Base-by-base conservation (phyloP, 164 flowering plant genomes). In the Protea cynaroides region DNA sequence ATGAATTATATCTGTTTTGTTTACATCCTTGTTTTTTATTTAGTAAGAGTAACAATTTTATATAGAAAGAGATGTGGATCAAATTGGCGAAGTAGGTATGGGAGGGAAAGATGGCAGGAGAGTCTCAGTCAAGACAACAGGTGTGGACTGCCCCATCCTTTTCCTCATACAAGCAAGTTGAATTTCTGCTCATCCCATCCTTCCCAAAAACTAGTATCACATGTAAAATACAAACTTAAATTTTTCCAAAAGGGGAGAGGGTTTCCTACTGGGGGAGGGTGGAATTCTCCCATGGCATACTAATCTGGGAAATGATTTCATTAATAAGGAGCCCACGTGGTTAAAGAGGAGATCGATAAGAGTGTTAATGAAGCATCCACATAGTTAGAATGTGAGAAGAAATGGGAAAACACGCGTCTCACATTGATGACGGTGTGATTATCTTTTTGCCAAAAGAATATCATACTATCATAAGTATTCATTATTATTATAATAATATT, bases 141-240 rank as follows among this genome's bases (percentile, higher is more conserved):
- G 36, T 44, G 53, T 21, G 36, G 63, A 52, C 25, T 52, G 52
- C 66, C 69, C 77, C 81, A 80, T 73, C 75, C 73, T 73, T 76
- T 73, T 75, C 71, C 58, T 68, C 69, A 61, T 69, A 56, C 25
- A 29, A 25, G 24, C 21, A 56, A 46, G 17, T 68, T 61, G 56
- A 55, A 56, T 68, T 23, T 55, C 71, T 68, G 36, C 46, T 58
- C 56, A 15, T 58, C 62, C 69, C 66, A 68, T 62, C 71, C 57
- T 68, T 62, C 14, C 40, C 25, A 34, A 38, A 14, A 8, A 40
- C 25, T 34, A 23, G 8, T 46, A 25, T 53, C 8, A 54, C 14
- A 67, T 67, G 25, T 7, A 46, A 25, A 62, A n/a, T 68, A 57
- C 40, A 46, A 57, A 53, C 36, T 40, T 25, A 43, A 7, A 21